phyloP scores from a whole-genome alignment of 2,329 filamentous ascomycete species.

The Knufia petricola region DNA sequence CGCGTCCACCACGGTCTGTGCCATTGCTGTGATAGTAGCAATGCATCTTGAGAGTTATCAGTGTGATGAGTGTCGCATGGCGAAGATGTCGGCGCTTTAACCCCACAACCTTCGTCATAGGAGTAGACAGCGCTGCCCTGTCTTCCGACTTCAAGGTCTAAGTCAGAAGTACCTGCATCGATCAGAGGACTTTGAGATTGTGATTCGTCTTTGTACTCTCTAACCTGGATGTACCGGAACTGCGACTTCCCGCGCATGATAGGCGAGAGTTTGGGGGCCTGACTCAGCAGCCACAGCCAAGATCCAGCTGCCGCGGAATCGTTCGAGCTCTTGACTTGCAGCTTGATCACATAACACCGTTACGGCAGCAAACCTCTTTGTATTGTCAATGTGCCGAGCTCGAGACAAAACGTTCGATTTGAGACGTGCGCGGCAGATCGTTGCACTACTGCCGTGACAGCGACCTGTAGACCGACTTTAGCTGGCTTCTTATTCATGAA shows the following conservation, averaged over 20 bases:
- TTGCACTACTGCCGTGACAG: background rate
- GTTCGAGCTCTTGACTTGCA: background rate
- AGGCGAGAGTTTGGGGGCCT: background rate
- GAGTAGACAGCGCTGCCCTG: background rate
- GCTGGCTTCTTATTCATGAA: too few relatives aligned
- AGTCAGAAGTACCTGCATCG: background rate
- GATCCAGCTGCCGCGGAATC: background rate
- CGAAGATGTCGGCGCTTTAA: background rate
- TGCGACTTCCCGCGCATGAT: background rate
- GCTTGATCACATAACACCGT: background rate
- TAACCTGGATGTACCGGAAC: slow-evolving; percentile 1
- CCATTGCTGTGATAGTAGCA: background rate
- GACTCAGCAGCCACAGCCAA: background rate
- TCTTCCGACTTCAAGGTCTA: background rate
- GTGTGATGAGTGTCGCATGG: background rate
- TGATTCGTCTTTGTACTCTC: slow-evolving; percentile 1
- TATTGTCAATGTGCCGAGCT: too few relatives aligned
- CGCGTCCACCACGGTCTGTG: slow-evolving; percentile 11
- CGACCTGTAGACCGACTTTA: background rate
- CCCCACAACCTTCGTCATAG: background rate
- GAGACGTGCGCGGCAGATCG: background rate
- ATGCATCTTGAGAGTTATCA: background rate
- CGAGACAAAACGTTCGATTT: too few relatives aligned
- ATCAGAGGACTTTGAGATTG: background rate
- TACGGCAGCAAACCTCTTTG: too few relatives aligned